phyloP scores from a whole-genome alignment of 179 eudicot genomes.

The Actinidia chinensis region DNA sequence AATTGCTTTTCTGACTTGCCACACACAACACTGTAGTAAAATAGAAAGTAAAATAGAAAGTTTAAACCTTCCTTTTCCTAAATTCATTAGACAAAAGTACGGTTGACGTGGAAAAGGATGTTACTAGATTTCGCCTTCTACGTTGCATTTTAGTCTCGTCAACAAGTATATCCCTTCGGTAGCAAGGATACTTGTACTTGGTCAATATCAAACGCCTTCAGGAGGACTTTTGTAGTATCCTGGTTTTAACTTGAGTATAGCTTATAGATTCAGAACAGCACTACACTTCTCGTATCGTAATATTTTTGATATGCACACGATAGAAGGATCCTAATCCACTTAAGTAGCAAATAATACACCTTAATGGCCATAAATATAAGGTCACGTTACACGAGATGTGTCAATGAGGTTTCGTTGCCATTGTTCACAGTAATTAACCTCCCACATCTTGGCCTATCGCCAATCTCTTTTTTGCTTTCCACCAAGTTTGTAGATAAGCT shows the following conservation, averaged over 20 bases:
- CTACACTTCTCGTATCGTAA: not conserved
- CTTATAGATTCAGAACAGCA: not conserved
- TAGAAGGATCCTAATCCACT: not conserved
- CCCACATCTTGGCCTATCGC: not conserved
- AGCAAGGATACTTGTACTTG: not conserved
- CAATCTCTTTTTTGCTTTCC: constrained; percentile 13
- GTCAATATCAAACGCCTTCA: not conserved
- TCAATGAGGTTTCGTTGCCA: not conserved
- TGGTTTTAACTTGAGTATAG: not conserved
- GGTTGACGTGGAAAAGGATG: not conserved
- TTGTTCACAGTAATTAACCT: not conserved
- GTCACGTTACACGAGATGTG: not conserved
- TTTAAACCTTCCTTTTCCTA: not conserved
- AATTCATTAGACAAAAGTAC: not conserved
- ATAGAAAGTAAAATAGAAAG: not conserved
- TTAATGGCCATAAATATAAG: not conserved
- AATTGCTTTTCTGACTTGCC: not conserved
- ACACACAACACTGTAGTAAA: not conserved
- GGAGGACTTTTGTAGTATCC: not conserved
- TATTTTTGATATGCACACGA: not conserved
- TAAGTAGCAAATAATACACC: not conserved
- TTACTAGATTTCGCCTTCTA: not conserved
- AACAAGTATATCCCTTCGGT: not conserved
- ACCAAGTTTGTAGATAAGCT: constrained; percentile 92
- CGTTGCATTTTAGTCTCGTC: not conserved